These are phyloP conservation scores for Aspergillus aculeatus DNA, from an alignment of 2,329 filamentous ascomycete species.

Conservation along the genomic window DNA sequence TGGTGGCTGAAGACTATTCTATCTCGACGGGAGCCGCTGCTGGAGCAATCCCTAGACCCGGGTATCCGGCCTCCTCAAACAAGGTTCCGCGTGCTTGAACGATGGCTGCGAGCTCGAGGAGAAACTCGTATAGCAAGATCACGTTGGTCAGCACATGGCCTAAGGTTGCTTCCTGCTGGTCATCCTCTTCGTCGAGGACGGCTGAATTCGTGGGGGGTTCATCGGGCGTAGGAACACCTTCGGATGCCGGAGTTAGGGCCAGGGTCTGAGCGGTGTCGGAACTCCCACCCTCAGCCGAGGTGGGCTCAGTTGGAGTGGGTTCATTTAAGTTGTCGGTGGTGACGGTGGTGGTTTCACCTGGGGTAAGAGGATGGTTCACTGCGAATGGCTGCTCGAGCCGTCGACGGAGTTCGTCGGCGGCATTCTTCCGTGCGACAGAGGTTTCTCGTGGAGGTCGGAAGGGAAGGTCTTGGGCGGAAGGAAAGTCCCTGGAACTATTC, in stretches of 20 bases:
- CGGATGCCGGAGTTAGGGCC: neutral
- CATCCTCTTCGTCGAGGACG: slow-evolving; percentile 24
- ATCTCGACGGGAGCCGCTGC: neutral
- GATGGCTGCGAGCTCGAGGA: slow-evolving; percentile 72
- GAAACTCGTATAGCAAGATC: slow-evolving; percentile 74
- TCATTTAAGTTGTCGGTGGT: neutral
- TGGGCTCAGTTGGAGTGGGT: neutral
- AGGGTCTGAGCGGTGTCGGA: neutral
- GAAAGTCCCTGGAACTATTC: slow-evolving; percentile 18
- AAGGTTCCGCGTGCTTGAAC: slow-evolving; percentile 72
- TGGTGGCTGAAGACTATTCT: neutral
- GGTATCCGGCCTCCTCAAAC: slow-evolving; percentile 72
- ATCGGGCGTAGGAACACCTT: slow-evolving; percentile 5
- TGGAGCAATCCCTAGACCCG: slow-evolving; percentile 3
- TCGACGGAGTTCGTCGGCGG: slow-evolving; percentile 34
- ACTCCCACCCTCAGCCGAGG: slow-evolving; percentile 1
- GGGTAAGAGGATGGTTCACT: slow-evolving; percentile 3
- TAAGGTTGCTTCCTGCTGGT: slow-evolving; percentile 59
- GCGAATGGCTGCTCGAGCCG: slow-evolving; percentile 37
- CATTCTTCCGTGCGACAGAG: slow-evolving; percentile 23
- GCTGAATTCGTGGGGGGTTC: slow-evolving; percentile 16
- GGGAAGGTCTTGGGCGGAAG: slow-evolving; percentile 22
- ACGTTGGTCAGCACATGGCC: slow-evolving; percentile 79
- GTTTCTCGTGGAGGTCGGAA: slow-evolving; percentile 26
- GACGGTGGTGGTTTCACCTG: too few species aligned